phyloP scores from a whole-genome alignment of 805 yeast species.

The Nakazawaea siamensis region DNA sequence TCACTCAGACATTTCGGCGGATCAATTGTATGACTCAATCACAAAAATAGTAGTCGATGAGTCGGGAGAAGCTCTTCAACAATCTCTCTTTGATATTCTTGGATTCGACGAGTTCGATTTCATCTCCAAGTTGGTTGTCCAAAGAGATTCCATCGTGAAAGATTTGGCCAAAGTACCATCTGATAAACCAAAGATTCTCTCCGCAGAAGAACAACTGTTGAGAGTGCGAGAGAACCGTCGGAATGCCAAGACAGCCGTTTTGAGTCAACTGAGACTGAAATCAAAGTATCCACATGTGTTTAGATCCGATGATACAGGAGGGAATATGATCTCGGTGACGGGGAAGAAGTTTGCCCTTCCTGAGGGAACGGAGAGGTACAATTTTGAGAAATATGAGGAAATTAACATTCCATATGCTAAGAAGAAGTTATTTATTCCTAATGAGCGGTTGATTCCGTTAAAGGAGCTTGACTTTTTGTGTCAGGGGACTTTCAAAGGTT shows the following conservation, averaged over 20 bases:
- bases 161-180: not conserved
- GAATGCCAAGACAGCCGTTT: conserved; percentile 37
- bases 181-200: conserved; percentile 24
- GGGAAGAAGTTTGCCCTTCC: conserved; percentile 82
- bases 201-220: conserved; percentile 47
- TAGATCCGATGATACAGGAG: conserved; percentile 51
- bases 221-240: conserved; percentile 43
- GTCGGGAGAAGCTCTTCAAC: conserved; percentile 56
- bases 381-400: conserved; percentile 65
- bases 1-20: conserved; percentile 10
- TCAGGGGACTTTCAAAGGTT: conserved; percentile 75
- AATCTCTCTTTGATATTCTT: conserved; percentile 64
- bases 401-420: conserved; percentile 74
- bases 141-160: conserved; percentile 23
- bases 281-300: conserved; percentile 82
- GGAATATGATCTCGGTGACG: conserved; percentile 63
- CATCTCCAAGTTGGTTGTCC: conserved; percentile 52
- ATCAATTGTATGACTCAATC: conserved; percentile 21
- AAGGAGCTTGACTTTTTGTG: conserved; percentile 68
- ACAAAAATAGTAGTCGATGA: conserved; percentile 25
- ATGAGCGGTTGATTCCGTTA: conserved; percentile 46
- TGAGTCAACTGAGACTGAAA: conserved; percentile 36
- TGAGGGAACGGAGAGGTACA: conserved; percentile 62
- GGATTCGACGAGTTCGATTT: conserved; percentile 85
- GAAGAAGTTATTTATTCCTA: conserved; percentile 31